These are phyloP conservation scores for Prunus fruticosa DNA, from an alignment of 306 rosid species.

Conservation along the genomic window DNA sequence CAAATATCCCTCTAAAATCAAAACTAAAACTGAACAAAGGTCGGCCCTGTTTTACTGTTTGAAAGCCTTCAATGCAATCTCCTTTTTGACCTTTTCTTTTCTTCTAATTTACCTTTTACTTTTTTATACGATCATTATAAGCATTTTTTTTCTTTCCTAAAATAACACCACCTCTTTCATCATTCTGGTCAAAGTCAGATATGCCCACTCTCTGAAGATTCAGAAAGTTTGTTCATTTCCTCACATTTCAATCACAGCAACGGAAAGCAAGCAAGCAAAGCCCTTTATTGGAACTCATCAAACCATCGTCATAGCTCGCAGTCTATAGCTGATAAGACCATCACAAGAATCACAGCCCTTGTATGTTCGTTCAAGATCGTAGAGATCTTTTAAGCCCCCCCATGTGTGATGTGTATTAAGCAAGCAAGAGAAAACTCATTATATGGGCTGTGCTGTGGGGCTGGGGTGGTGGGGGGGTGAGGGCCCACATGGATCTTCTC, in stretches of 20 bases:
- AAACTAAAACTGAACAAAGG: slow-evolving; percentile 15
- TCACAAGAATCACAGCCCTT: slow-evolving; percentile 14
- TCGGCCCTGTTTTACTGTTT: slow-evolving; percentile 5
- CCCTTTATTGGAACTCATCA: slow-evolving; percentile 72
- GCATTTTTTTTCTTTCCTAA: background rate
- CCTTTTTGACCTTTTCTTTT: background rate
- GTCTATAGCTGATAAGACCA: slow-evolving; percentile 22
- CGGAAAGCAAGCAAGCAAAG: slow-evolving; percentile 19
- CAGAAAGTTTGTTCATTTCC: slow-evolving; percentile 41
- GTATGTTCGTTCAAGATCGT: background rate
- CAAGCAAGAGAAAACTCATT: background rate
- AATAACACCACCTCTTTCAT: slow-evolving; percentile 34
- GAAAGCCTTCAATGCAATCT: slow-evolving; percentile 13
- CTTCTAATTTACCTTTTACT: background rate
- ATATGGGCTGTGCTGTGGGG: slow-evolving; percentile 27
- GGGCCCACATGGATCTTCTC: slow-evolving; percentile 51
- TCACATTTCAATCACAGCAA: slow-evolving; percentile 29
- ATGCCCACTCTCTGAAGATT: slow-evolving; percentile 42
- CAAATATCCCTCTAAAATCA: slow-evolving; percentile 12
- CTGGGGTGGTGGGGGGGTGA: slow-evolving; percentile 4
- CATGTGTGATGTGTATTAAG: background rate
- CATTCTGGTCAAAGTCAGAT: slow-evolving; percentile 57
- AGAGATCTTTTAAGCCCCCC: slow-evolving; percentile 1
- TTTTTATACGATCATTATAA: background rate
- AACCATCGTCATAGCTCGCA: slow-evolving; percentile 22